Percentiles rank a stretch among this genome's conserved stretches.
These are phyloP conservation scores for Penicillium hesseltinei DNA, from an alignment of 2,329 filamentous ascomycete species.

Conservation along the genomic window DNA sequence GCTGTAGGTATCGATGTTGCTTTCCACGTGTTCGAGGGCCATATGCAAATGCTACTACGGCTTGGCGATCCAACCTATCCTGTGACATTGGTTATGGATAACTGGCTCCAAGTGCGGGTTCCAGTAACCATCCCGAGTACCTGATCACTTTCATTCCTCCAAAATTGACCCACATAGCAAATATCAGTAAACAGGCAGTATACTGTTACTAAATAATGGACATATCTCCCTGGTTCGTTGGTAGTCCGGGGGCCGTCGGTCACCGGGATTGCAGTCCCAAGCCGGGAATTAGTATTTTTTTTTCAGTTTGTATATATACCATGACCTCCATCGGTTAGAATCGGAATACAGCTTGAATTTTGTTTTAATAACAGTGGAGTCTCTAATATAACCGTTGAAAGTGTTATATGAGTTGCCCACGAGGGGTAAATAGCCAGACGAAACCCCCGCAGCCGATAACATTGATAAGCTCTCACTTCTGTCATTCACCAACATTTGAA, in stretches of 20 bases:
- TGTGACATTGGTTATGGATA: background rate
- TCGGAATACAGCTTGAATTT: background rate
- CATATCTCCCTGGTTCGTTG: background rate
- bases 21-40: background rate
- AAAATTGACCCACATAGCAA: background rate
- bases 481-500: background rate
- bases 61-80: slow-evolving; percentile 2
- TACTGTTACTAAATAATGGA: no score
- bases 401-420: background rate
- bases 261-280: background rate
- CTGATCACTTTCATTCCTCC: background rate
- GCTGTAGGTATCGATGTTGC: background rate
- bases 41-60: background rate
- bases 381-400: background rate
- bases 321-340: background rate
- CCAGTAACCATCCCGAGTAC: background rate
- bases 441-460: slow-evolving; percentile 12
- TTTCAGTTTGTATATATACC: background rate
- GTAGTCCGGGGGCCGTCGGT: background rate
- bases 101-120: slow-evolving; percentile 5
- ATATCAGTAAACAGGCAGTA: background rate
- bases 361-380: background rate
- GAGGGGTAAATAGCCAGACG: background rate
- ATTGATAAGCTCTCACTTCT: slow-evolving; percentile 12
- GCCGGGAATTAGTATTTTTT: background rate